Percentiles rank a stretch among this genome's conserved stretches.
Conservation (phyloP, 1,284 basidiomycete genomes). For the Leccinum cinnamomeum region DNA sequence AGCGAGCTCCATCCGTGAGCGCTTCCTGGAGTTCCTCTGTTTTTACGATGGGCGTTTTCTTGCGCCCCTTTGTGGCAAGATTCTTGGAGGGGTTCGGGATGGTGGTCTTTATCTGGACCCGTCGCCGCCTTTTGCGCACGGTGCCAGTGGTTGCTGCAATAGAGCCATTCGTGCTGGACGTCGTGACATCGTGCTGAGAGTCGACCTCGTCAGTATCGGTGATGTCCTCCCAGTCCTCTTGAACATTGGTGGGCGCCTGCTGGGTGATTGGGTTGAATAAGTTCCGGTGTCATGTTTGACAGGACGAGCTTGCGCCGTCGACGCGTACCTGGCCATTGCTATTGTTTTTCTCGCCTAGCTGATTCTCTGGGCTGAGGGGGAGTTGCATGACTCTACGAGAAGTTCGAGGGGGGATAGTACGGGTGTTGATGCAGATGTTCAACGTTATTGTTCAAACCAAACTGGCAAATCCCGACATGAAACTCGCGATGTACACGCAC, state of each 20-base stretch:
- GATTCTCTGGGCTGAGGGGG: background rate
- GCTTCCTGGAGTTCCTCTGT: constrained; percentile 27
- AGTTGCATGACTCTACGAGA: background rate
- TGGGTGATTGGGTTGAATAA: background rate
- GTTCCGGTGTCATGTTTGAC: background rate
- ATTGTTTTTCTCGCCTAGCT: background rate
- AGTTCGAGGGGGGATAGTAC: too few relatives aligned
- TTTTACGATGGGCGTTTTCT: constrained; percentile 18
- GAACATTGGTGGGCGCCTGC: background rate
- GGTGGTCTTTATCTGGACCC: constrained; percentile 16
- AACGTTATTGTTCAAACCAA: too few relatives aligned
- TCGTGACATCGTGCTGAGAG: constrained; percentile 9
- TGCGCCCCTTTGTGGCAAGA: constrained; percentile 15
- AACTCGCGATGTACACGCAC: too few relatives aligned
- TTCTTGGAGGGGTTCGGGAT: constrained; percentile 9
- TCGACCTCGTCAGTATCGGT: constrained; percentile 18
- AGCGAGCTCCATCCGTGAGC: constrained; percentile 27
- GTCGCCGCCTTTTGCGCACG: constrained; percentile 25
- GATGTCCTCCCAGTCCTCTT: constrained; percentile 18
- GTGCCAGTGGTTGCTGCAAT: constrained; percentile 5
- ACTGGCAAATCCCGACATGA: too few relatives aligned
- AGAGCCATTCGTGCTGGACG: constrained; percentile 9
- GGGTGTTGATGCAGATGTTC: too few relatives aligned
- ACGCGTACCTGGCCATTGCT: background rate
- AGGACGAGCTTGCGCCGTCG: background rate